Evolutionary conservation across 2,329 filamentous ascomycete species (phyloP), one percentile per base, ranked within the genome.

Genomic region (Bertia moriformis): DNA sequence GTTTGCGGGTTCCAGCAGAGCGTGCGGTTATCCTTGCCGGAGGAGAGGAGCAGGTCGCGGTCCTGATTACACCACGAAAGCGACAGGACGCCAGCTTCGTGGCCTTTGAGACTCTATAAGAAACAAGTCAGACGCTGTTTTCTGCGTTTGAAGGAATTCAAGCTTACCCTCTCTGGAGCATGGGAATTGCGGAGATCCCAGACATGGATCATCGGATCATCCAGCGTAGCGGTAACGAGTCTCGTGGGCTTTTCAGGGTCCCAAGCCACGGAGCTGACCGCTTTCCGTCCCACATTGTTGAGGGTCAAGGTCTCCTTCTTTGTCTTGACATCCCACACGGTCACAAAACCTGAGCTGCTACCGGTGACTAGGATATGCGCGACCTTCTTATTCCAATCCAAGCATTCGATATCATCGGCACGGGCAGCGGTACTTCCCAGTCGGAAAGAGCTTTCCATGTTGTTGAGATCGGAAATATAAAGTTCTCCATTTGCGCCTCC

Each of bases 331-430:
- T 98, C 91, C 91, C 91, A 98, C 14, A 98, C 89, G 2, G 91
- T 96, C 24, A 96, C 88, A 52, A 96, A 93, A 3, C 91, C 91
- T 38, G 87, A 88, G 44, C 78, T 83, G 54, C 88, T 89, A 47
- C 91, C 91, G 7, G 89, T 96, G 14, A 89, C 91, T 48, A 98
- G 65, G 56, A 98, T 98, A 56, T 98, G 89, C 13, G 89, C 77
- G 32, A 96, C 89, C 64, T 93, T 96, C 55, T 87, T 88, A 62
- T 98, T 98, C 93, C 93, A 98, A 49, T 94, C 89, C 43, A 98
- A 69, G 48, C 88, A 93, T 52, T 96, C 91, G 46, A 96, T 84
- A 50, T 98, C 91, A 52, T 96, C 89, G 29, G 87, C 83, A 54
- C 89, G 82, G 45, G 87, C 88, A 32, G 85, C 85, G 27, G 83